Evolutionary conservation across 1,284 basidiomycete species (phyloP).

Genomic region (Coniferiporia sulphurascens): DNA sequence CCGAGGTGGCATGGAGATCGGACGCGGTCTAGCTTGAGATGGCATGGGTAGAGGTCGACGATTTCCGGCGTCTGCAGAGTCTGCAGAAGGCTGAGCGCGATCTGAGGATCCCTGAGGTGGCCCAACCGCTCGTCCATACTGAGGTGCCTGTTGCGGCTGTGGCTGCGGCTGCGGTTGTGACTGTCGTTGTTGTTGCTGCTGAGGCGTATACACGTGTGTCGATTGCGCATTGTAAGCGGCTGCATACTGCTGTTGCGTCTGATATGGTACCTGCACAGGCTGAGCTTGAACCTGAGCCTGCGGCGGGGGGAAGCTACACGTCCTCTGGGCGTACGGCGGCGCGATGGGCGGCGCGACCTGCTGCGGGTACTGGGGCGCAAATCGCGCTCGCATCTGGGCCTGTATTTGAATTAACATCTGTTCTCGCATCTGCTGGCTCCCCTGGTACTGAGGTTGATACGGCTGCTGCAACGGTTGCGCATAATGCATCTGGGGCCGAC

Average conservation of each 20-base stretch:
- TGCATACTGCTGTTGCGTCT: neutral
- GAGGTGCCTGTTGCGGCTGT: constrained; percentile 7
- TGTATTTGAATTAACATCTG: neutral
- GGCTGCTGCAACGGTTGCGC: neutral
- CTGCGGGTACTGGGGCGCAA: neutral
- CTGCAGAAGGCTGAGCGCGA: constrained; percentile 8
- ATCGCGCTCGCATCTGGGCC: neutral
- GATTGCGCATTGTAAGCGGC: neutral
- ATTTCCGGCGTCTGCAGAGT: neutral
- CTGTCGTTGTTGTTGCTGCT: neutral
- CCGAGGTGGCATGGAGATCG: constrained; percentile 16
- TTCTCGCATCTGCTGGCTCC: neutral
- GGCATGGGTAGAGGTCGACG: constrained; percentile 10
- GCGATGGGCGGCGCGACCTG: neutral
- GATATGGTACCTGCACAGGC: neutral
- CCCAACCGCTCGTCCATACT: neutral
- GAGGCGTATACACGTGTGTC: neutral
- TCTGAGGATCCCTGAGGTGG: constrained; percentile 1
- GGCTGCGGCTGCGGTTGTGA: neutral
- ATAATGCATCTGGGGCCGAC: neutral
- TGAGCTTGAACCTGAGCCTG: neutral
- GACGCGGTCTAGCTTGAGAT: constrained; percentile 7
- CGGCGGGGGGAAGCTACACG: neutral
- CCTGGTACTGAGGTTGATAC: constrained; percentile 1
- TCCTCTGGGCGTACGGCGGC: neutral